Evolutionary conservation across 2,329 filamentous ascomycete genomes (phyloP), one percentile per base, ranked within the genome.

Genomic region (Pseudogymnoascus sp.): DNA sequence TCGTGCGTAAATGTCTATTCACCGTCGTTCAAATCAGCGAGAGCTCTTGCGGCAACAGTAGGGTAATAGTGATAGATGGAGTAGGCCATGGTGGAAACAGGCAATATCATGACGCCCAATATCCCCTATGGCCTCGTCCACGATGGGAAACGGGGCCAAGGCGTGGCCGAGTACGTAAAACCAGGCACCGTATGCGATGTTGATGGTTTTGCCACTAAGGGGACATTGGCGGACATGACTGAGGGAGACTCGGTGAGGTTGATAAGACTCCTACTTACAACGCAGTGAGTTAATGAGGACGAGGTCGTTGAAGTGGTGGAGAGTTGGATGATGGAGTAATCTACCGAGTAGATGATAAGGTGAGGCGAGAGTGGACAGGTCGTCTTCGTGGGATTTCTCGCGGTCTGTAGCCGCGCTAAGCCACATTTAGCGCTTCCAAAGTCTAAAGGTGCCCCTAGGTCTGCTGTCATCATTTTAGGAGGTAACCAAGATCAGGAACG

Each of bases 1-100:
- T 68, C 66, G 69, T 67, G 67, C 67, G 68, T 71, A 67, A 64
- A 70, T 68, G 19, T 60, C 59, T 60, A 33, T 56, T 56, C 50
- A 56, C 50, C 50, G 50, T 56, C 2, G 16, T 56, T 56, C 50
- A 28, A 56, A 56, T 56, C 50, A 56, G 50, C 50, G 50, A 33
- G 50, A 33, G 50, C 11, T n/a, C 28, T 56, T 33, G 2, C n/a
- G 50, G 50, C 50, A 56, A 56, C 50, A 56, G 22, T 56, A 56
- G 50, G 16, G 28, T 22, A 56, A 33, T 11, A 56, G 50, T 33
- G 28, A 56, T 33, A 19, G 19, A 24, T 46, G 6, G 28, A 56
- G 28, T 33, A 11, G 28, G 28, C 16, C 50, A 11, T 56, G 50
- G 50, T 56, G n/a, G 26, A 4, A 33, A 56, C 33, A 33, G 16